Evolutionary conservation across 169 alveolate genomes (phyloP), one percentile per base, ranked within the genome.

Genomic region (Eimeria maxima): DNA sequence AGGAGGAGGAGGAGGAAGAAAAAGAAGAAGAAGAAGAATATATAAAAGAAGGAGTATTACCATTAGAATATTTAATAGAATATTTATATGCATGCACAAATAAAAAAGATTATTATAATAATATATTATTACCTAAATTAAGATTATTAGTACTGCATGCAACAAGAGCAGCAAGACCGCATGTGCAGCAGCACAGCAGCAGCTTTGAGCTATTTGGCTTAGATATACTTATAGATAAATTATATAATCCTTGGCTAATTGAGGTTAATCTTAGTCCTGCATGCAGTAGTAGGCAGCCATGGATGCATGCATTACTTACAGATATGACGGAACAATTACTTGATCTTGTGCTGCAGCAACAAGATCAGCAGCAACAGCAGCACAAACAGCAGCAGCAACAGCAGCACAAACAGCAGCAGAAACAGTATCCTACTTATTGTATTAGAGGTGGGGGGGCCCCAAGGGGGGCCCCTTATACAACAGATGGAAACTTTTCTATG

Each of bases 201-300:
- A 96, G 97, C 94, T 97, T 97, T 92, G 99, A 98, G 94, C 94
- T 98, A 44, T 98, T 98, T 97, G 99, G 99, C n/a, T 98, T 98
- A 96, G 99, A 99, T 96, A 97, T 99, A 38, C 97, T 99, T 55
- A 97, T 99, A 47, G 99, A 99, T 95, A 97, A 96, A 29, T 97
- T 98, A 73, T 96, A 98, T 74, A 98, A 98, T 67, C 99, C 99
- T 8, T 99, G 99, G 99, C 97, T 99, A 73, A 95, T 99, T 90
- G 99, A 99, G 96, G 99, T 99, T 10, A 99, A 99, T 97, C 98
- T 99, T 45, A 97, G 99, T 90, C 99, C 99, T 29, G 98, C 99
- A 24, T 97, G 99, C 94, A 91, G 97, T 73, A 87, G 99, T 13
- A 96, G 97, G 16, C 91, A 98, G 45, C 96, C 60, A 86, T 93